phyloP scores from a whole-genome alignment of 345 rosid genomes.

The Camelina sativa region DNA sequence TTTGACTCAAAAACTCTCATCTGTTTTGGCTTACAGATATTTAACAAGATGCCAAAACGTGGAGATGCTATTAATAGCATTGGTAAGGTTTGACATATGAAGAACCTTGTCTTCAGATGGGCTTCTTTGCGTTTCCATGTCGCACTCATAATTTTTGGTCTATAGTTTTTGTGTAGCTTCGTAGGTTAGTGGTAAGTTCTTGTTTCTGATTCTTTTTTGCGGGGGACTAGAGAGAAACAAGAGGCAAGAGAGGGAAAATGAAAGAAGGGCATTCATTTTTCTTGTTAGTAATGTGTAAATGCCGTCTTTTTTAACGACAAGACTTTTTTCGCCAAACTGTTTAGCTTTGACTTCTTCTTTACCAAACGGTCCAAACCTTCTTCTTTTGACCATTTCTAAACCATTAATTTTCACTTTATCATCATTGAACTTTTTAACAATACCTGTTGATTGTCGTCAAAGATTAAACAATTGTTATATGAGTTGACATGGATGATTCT shows the following conservation, averaged over 20 bases:
- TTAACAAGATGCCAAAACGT: conserved; percentile 15
- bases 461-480: too few relatives aligned
- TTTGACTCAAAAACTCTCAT: conserved; percentile 2
- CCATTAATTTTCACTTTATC: neutral
- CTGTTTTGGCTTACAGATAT: conserved; percentile 14
- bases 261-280: neutral
- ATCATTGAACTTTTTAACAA: too few relatives aligned
- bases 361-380: too few relatives aligned
- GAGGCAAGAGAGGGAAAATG: neutral
- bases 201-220: conserved; percentile 4
- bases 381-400: neutral
- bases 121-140: neutral
- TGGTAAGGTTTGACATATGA: conserved; percentile 8
- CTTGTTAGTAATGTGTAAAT: conserved; percentile 13
- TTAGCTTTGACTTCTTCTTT: neutral
- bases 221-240: neutral
- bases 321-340: neutral
- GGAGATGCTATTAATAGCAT: neutral
- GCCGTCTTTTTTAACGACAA: neutral
- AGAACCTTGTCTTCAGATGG: neutral
- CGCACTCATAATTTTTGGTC: conserved; percentile 9
- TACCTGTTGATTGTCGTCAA: too few relatives aligned
- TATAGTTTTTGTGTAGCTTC: conserved; percentile 13
- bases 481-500: too few relatives aligned
- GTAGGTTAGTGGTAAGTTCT: conserved; percentile 15